These are phyloP conservation scores for Lachancea lanzarotensis DNA, from an alignment of 805 yeast genomes.

Conservation along the genomic window DNA sequence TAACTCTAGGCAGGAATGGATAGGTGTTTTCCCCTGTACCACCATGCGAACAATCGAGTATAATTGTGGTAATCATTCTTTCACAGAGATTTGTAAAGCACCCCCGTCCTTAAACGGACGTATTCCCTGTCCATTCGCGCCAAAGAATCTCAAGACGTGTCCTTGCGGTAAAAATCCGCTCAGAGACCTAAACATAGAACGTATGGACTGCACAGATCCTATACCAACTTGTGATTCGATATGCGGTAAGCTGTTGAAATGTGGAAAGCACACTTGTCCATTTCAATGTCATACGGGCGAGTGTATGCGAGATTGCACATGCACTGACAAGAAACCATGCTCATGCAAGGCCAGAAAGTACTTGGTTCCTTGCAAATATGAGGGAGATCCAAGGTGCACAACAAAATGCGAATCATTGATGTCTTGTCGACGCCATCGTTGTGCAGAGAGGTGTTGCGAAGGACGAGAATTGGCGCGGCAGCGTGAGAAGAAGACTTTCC, in stretches of 20 bases:
- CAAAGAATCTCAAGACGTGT: conserved; percentile 55
- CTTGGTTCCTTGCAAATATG: conserved; percentile 56
- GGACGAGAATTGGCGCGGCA: conserved; percentile 52
- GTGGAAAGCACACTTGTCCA: conserved; percentile 69
- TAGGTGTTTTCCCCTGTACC: conserved; percentile 48
- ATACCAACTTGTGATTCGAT: conserved; percentile 64
- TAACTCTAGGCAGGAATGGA: conserved; percentile 34
- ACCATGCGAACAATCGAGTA: conserved; percentile 40
- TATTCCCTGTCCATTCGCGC: conserved; percentile 56
- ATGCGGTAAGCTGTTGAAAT: conserved; percentile 57
- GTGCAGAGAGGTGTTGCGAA: conserved; percentile 61
- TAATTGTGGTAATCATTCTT: conserved; percentile 63
- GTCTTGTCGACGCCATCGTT: conserved; percentile 77
- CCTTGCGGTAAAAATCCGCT: conserved; percentile 69
- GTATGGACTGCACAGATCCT: conserved; percentile 66
- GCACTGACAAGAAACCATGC: conserved; percentile 48
- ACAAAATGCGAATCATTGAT: conserved; percentile 68
- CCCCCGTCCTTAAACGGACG: conserved; percentile 21
- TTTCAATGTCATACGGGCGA: conserved; percentile 70
- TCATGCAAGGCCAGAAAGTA: conserved; percentile 53
- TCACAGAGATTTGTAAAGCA: conserved; percentile 39
- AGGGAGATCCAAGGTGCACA: conserved; percentile 55
- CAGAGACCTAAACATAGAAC: conserved; percentile 33
- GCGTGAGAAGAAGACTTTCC: conserved; percentile 39
- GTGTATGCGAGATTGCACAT: conserved; percentile 62